Evolutionary conservation across 805 yeast species (phyloP).

Genomic region (Saturnispora halmiae): DNA sequence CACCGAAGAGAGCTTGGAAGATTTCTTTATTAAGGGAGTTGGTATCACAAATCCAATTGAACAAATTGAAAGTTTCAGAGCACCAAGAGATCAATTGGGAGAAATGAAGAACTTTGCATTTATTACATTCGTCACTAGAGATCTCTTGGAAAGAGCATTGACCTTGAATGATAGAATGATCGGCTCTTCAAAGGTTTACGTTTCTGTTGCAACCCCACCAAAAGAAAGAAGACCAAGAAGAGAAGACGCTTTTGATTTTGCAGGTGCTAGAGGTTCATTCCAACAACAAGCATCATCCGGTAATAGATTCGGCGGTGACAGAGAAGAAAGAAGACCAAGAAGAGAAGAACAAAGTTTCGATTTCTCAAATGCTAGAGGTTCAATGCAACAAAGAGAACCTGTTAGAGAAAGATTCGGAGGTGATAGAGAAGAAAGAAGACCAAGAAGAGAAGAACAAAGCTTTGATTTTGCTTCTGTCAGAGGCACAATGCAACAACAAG

Average conservation of each 20-base stretch:
- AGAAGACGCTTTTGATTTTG: conserved; percentile 48
- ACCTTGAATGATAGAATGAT: conserved; percentile 35
- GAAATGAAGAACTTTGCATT: conserved; percentile 54
- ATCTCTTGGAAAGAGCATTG: conserved; percentile 42
- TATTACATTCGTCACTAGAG: conserved; percentile 39
- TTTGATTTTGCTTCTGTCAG: conserved; percentile 38
- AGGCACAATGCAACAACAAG: conserved; percentile 9
- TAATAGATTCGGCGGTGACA: conserved; percentile 1
- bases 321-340: conserved; percentile 14
- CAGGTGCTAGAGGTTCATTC: conserved; percentile 34
- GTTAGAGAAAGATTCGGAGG: conserved; percentile 1
- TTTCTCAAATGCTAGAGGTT: conserved; percentile 42
- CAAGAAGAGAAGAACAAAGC: conserved; percentile 41
- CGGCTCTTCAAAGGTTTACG: conserved; percentile 42
- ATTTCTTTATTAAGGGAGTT: conserved; percentile 50
- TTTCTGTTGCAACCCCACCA: conserved; percentile 52
- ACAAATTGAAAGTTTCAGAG: conserved; percentile 53
- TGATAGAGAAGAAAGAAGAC: conserved; percentile 13
- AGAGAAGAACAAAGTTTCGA: conserved; percentile 32
- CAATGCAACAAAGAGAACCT: conserved; percentile 1
- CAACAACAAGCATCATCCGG: conserved; percentile 8
- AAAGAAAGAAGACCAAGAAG: conserved; percentile 31
- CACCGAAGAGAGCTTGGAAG: conserved; percentile 51
- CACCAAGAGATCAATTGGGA: conserved; percentile 63
- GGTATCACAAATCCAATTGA: conserved; percentile 39